Conservation (phyloP, 768 basidiomycete species). For the Lepiota brunneoincarnata region DNA sequence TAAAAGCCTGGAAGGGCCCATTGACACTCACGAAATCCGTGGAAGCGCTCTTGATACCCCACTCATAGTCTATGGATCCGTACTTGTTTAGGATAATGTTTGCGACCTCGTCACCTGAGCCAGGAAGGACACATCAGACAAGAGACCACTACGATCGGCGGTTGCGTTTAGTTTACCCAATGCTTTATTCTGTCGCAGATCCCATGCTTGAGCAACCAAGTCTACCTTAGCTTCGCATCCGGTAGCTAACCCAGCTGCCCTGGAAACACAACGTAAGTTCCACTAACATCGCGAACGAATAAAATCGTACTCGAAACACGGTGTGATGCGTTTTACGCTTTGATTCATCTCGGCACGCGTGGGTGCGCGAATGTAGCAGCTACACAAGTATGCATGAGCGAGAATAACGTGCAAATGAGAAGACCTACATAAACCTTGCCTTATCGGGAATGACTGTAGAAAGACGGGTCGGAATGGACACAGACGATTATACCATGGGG, state of each 20-base stretch:
- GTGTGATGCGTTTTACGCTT: conserved; percentile 55
- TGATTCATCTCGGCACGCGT: conserved; percentile 57
- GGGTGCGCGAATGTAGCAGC: conserved; percentile 75
- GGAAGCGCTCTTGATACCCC: conserved; percentile 68
- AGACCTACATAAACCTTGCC: conserved; percentile 60
- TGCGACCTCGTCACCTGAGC: conserved; percentile 61
- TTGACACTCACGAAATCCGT: conserved; percentile 72
- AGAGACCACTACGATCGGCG: background rate
- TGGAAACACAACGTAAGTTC: conserved; percentile 21
- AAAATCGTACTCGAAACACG: conserved; percentile 66
- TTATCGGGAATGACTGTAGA: conserved; percentile 78
- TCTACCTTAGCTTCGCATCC: conserved; percentile 52
- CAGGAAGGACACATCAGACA: background rate
- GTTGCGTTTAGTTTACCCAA: conserved; percentile 37
- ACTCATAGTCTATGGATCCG: conserved; percentile 60
- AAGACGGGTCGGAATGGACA: background rate
- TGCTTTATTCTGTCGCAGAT: conserved; percentile 67
- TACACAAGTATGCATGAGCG: conserved; percentile 17
- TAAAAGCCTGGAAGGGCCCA: background rate
- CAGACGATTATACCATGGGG: background rate
- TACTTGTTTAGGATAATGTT: conserved; percentile 59
- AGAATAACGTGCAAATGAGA: background rate
- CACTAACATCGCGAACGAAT: background rate
- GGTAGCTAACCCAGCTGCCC: conserved; percentile 68
- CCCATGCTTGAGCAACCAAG: conserved; percentile 34